A percentile compares a stretch with the other conserved stretches of the same genome.
Conservation (phyloP, 352 stramenopile species). For the Aphanomyces cochlioides region DNA sequence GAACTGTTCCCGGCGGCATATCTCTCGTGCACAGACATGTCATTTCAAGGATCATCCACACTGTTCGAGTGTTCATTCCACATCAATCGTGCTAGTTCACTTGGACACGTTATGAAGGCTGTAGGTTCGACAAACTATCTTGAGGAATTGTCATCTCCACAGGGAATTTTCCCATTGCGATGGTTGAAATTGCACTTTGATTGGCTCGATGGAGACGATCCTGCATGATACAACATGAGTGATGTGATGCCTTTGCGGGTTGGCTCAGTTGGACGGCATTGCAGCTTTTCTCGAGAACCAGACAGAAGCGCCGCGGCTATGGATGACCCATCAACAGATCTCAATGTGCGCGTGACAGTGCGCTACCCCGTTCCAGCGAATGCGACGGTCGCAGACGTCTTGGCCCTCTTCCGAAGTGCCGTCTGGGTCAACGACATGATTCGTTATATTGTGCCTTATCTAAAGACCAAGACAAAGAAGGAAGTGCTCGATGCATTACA, state of each 20-base stretch:
- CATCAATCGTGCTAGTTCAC: no score
- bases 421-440: constrained; percentile 83
- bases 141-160: background rate
- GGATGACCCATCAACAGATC: background rate
- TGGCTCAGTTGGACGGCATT: background rate
- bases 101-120: no score
- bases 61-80: no score
- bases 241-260: background rate
- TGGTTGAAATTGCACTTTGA: background rate
- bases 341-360: constrained; percentile 61
- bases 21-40: no score
- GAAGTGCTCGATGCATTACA: constrained; percentile 48
- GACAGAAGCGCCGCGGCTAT: background rate
- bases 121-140: no score
- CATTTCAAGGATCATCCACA: no score
- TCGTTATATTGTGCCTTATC: constrained; percentile 80
- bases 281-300: background rate
- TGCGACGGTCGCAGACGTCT: constrained; percentile 58
- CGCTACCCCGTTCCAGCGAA: constrained; percentile 67
- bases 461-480: constrained; percentile 73
- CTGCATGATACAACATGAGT: background rate
- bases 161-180: background rate
- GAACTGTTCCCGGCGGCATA: no score
- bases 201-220: background rate
- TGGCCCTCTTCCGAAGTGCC: constrained; percentile 77